These are phyloP conservation scores for Emmonsiellopsis sp. DNA, from an alignment of 2,329 filamentous ascomycete species.

Conservation along the genomic window DNA sequence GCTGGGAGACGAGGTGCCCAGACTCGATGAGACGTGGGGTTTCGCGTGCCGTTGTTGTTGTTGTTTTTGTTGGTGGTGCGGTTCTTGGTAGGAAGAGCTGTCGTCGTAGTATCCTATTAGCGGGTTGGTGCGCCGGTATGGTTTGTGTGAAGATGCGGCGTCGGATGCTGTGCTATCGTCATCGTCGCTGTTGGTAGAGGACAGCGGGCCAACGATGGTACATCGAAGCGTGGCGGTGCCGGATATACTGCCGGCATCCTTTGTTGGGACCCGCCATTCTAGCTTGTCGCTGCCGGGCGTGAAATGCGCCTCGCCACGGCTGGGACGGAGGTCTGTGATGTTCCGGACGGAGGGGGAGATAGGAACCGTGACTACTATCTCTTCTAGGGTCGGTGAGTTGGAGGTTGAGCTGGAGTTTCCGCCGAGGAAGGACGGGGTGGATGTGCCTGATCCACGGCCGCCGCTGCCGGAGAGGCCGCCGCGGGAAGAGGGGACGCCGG, in stretches of 20 bases:
- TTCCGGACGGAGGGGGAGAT: slow-evolving; percentile 73
- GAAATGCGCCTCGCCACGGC: slow-evolving; percentile 75
- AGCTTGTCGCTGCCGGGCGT: slow-evolving; percentile 61
- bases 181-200: slow-evolving; percentile 39
- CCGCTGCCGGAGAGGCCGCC: slow-evolving; percentile 22
- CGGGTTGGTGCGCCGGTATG: slow-evolving; percentile 20
- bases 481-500: slow-evolving; percentile 35
- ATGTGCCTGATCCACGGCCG: slow-evolving; percentile 37
- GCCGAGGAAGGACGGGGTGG: slow-evolving; percentile 41
- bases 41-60: slow-evolving; percentile 1
- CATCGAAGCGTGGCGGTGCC: slow-evolving; percentile 68
- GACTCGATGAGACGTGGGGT: not conserved
- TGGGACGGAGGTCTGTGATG: slow-evolving; percentile 70
- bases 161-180: slow-evolving; percentile 30
- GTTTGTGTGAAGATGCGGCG: not conserved
- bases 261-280: slow-evolving; percentile 74
- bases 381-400: slow-evolving; percentile 58
- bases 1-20: not conserved
- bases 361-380: slow-evolving; percentile 68
- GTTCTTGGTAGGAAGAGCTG: slow-evolving; percentile 10
- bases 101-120: slow-evolving; percentile 40
- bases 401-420: slow-evolving; percentile 47
- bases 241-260: slow-evolving; percentile 60
- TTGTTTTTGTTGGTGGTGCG: slow-evolving; percentile 10
- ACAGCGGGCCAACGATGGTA: slow-evolving; percentile 61